A percentile compares a stretch with the other conserved stretches of the same genome.
Evolutionary conservation across 129 eudicot species (phyloP).

Genomic region (Chrysanthemum seticuspe): DNA sequence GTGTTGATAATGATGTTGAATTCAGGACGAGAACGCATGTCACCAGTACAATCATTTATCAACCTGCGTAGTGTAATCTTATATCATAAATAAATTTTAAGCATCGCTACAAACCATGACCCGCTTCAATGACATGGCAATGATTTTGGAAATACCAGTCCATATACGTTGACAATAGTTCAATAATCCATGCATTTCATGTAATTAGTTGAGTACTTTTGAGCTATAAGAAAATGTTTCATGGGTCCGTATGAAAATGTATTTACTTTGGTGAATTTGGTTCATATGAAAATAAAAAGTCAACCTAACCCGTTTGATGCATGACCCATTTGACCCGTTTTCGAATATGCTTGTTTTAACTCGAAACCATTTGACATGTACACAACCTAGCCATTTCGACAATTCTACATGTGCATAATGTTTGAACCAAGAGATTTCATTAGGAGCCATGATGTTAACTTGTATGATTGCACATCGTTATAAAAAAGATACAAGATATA

Average conservation of each 20-base stretch:
- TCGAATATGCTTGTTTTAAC: too few relatives aligned
- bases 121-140: neutral
- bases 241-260: too few relatives aligned
- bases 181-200: too few relatives aligned
- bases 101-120: neutral
- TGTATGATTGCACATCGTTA: neutral
- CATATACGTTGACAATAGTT: too few relatives aligned
- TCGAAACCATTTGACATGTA: too few relatives aligned
- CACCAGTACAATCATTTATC: constrained; percentile 47
- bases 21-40: constrained; percentile 32
- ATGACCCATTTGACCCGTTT: too few relatives aligned
- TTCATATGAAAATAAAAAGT: too few relatives aligned
- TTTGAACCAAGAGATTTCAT: neutral
- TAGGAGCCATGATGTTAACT: neutral
- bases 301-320: too few relatives aligned
- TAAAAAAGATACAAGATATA: neutral
- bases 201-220: too few relatives aligned
- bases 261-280: too few relatives aligned
- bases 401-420: neutral
- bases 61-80: constrained; percentile 29
- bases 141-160: neutral
- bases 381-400: too few relatives aligned
- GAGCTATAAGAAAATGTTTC: too few relatives aligned
- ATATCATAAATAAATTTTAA: neutral
- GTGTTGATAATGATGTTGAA: constrained; percentile 45